These are phyloP conservation scores for Ephemerocybe angulata DNA, from an alignment of 768 basidiomycete species.

Conservation along the genomic window DNA sequence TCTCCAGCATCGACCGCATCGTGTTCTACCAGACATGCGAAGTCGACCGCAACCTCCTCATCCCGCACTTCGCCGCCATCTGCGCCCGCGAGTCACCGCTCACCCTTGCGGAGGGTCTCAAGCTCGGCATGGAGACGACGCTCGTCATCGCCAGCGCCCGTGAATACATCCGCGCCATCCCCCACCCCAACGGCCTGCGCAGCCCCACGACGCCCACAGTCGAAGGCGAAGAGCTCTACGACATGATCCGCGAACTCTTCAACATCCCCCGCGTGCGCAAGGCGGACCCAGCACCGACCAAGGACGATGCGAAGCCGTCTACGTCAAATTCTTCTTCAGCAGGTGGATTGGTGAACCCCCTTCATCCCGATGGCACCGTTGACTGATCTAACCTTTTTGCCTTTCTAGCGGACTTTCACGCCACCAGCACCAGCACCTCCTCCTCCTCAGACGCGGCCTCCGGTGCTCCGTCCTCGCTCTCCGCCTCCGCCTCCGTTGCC, in stretches of 20 bases:
- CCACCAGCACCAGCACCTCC: constrained; percentile 3
- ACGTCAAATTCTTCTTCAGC: too few relatives aligned
- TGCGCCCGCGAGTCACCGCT: constrained; percentile 51
- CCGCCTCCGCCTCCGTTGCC: constrained; percentile 6
- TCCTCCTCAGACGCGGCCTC: not conserved
- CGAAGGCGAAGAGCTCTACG: constrained; percentile 28
- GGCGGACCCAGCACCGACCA: constrained; percentile 2
- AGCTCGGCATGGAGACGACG: constrained; percentile 55
- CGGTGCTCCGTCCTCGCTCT: not conserved
- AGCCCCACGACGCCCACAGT: constrained; percentile 35
- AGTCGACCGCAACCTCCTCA: constrained; percentile 45
- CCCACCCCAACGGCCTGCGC: constrained; percentile 26
- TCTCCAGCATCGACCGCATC: constrained; percentile 52
- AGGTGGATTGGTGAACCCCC: constrained; percentile 34
- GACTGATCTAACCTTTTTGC: constrained; percentile 13
- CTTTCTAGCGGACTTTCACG: not conserved
- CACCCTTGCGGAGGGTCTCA: constrained; percentile 48
- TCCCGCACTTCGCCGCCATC: constrained; percentile 49
- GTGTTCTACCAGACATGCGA: constrained; percentile 50
- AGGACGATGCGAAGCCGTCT: constrained; percentile 6
- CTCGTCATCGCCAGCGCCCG: constrained; percentile 51
- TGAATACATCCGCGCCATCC: constrained; percentile 40
- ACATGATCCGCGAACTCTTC: constrained; percentile 34
- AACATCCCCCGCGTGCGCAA: constrained; percentile 17
- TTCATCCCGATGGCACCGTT: constrained; percentile 12